Evolutionary conservation across 2,329 filamentous ascomycete genomes (phyloP).

Genomic region (Phaeosphaeriaceae sp.): DNA sequence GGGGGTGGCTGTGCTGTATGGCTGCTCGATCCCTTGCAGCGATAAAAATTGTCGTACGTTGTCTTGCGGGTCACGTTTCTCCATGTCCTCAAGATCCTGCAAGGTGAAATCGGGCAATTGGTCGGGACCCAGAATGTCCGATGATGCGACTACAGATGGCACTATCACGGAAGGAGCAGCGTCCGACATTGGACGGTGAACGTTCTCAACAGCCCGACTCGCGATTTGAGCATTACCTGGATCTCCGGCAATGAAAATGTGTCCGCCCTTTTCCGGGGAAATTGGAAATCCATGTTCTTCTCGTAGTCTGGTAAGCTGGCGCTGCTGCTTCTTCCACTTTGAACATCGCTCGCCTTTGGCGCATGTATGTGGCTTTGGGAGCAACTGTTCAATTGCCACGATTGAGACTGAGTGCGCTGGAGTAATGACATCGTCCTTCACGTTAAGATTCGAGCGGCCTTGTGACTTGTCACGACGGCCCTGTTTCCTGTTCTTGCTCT

Average conservation of each 20-base stretch:
- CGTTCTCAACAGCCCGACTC: slow-evolving; percentile 58
- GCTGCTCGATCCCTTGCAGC: slow-evolving; percentile 74
- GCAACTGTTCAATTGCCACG: slow-evolving; percentile 86
- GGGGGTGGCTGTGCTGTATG: slow-evolving; percentile 70
- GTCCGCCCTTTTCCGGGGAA: slow-evolving; percentile 65
- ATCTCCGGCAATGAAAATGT: slow-evolving; percentile 78
- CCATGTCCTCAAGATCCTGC: slow-evolving; percentile 75
- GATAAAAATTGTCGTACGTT: slow-evolving; percentile 90
- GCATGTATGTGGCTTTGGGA: slow-evolving; percentile 84
- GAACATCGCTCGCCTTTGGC: slow-evolving; percentile 84
- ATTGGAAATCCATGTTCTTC: slow-evolving; percentile 73
- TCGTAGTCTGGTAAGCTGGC: slow-evolving; percentile 75
- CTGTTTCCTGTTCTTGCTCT: slow-evolving; percentile 44
- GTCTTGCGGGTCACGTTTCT: slow-evolving; percentile 82
- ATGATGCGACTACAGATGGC: slow-evolving; percentile 83
- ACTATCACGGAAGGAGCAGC: slow-evolving; percentile 61
- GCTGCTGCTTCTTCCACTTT: slow-evolving; percentile 82
- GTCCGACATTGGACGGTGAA: slow-evolving; percentile 74
- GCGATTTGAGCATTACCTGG: slow-evolving; percentile 76
- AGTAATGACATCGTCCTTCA: slow-evolving; percentile 69
- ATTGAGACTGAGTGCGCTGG: slow-evolving; percentile 87
- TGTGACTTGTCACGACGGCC: slow-evolving; percentile 40
- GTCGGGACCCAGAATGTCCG: slow-evolving; percentile 81
- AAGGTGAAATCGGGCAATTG: slow-evolving; percentile 68
- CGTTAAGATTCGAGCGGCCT: slow-evolving; percentile 47